phyloP scores from a whole-genome alignment of 2,329 filamentous ascomycete species.

The Alternaria ethzedia region DNA sequence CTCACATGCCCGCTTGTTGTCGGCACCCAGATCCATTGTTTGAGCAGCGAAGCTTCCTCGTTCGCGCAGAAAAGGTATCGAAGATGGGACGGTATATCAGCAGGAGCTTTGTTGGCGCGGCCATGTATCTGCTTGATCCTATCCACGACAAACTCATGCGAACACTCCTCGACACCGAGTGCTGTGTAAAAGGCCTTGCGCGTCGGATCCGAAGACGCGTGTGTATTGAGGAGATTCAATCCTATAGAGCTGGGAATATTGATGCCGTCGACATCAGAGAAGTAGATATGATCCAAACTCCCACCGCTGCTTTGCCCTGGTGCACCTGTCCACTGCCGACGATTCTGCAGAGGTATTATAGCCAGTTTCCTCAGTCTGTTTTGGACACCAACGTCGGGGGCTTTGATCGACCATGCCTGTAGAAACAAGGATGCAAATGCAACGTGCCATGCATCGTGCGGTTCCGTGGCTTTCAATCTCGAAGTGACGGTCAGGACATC shows the following conservation, averaged over 20 bases:
- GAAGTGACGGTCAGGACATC: conserved; percentile 9
- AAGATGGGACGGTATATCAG: background rate
- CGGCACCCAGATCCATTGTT: conserved; percentile 8
- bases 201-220: conserved; percentile 5
- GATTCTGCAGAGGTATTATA: conserved; percentile 18
- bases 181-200: conserved; percentile 16
- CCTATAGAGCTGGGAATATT: conserved; percentile 16
- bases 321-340: conserved; percentile 20
- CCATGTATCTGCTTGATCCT: conserved; percentile 6
- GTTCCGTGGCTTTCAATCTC: background rate
- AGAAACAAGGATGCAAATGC: conserved; percentile 10
- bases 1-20: background rate
- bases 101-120: background rate
- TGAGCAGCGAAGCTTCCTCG: background rate
- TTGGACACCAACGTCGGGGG: background rate
- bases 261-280: conserved; percentile 9
- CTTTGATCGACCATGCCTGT: background rate
- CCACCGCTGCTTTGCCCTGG: background rate
- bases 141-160: conserved; percentile 9
- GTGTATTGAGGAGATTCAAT: conserved; percentile 13
- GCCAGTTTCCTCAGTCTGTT: conserved; percentile 9
- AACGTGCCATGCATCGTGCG: conserved; percentile 22
- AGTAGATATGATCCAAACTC: conserved; percentile 16
- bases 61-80: conserved; percentile 21
- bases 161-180: conserved; percentile 24